Percentiles rank a stretch among this genome's conserved stretches.
Evolutionary conservation across 2,329 filamentous ascomycete genomes (phyloP).

Genomic region (Talaromyces rugulosus): DNA sequence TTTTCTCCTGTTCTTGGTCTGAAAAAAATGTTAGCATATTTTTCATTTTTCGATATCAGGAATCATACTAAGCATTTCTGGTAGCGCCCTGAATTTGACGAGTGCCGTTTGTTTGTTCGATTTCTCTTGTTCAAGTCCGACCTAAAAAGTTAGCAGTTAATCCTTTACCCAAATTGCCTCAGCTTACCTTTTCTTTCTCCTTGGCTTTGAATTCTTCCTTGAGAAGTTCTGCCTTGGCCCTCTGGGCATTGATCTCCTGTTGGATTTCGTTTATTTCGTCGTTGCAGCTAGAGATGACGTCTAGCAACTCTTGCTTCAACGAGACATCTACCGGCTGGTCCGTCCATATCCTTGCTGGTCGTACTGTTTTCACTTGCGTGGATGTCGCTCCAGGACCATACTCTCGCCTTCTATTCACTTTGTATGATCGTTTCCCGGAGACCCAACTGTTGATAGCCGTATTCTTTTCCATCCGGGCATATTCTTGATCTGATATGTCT

Average conservation of each 20-base stretch:
- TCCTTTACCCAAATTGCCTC: background rate
- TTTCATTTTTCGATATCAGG: conserved; percentile 20
- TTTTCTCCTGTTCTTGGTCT: conserved; percentile 44
- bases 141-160: conserved; percentile 21
- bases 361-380: conserved; percentile 61
- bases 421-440: conserved; percentile 61
- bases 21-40: conserved; percentile 3
- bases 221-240: conserved; percentile 19
- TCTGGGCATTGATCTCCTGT: conserved; percentile 27
- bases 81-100: conserved; percentile 63
- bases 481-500: conserved; percentile 64
- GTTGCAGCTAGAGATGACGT: conserved; percentile 42
- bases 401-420: conserved; percentile 67
- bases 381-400: conserved; percentile 73
- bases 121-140: conserved; percentile 54
- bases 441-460: conserved; percentile 64
- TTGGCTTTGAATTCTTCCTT: conserved; percentile 20
- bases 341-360: conserved; percentile 65
- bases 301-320: conserved; percentile 57
- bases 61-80: conserved; percentile 64
- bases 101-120: conserved; percentile 61
- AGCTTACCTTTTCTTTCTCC: conserved; percentile 41
- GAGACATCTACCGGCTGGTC: conserved; percentile 66
- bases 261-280: conserved; percentile 35
- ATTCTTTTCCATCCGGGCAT: conserved; percentile 55